Evolutionary conservation across 2,329 filamentous ascomycete genomes (phyloP), one percentile per base, ranked within the genome.

Genomic region (Cytospora piceae): DNA sequence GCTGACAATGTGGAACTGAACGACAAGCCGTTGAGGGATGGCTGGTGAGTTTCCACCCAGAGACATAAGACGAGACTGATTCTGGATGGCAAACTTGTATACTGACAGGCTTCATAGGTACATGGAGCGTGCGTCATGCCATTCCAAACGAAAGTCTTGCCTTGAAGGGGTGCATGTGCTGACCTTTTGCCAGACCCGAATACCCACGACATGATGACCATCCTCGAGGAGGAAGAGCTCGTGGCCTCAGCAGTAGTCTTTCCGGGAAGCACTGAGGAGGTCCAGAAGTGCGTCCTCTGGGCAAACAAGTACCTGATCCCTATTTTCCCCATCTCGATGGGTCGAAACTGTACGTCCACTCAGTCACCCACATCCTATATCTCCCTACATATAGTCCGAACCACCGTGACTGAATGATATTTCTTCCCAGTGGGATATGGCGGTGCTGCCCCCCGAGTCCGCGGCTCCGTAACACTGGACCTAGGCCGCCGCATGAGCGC

Each of bases 211-310:
- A 75, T 76, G 70, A 74, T 75, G 67, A 70, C 78, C 63, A 68
- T 83, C 32, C 68, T 78, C 39, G 77, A 79, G 22, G 75, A 79
- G 64, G 77, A 79, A 7, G 77, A 79, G 58, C 77, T 83, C 61
- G 73, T 82, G 46, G 74, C 74, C 61, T 79, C 77, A 12, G 77
- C 77, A 7, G 73, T 80, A 8, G 73, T 80, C 34, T 65, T 67
- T 3, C 72, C 72, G 2, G 68, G 72, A 5, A 71, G 74, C 52
- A 77, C 79, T 1, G n/a, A 73, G 53, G 74, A 77, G 29, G 75
- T 77, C 22, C 75, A 76, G 49, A 61, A 72, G 37, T 59, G 76
- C 15, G 74, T 77, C 0, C 64, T 69, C 20, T 76, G 74, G 75
- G 74, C 73, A 4, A 73, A 82, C 74, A 62, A 75, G 53, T 69